phyloP scores from a whole-genome alignment of 2,329 filamentous ascomycete genomes.

The Didymella exigua region DNA sequence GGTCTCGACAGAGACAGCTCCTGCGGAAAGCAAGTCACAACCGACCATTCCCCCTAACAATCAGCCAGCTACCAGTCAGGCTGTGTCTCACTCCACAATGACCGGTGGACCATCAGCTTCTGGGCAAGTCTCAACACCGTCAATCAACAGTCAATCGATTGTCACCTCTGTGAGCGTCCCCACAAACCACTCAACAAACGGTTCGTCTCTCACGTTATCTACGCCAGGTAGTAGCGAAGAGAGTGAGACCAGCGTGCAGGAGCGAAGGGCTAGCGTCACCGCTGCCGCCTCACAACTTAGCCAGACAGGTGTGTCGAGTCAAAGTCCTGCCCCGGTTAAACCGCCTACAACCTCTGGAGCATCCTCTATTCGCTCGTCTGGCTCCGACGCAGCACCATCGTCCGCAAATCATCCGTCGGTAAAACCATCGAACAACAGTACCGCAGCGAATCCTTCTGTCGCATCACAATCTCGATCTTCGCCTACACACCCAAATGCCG shows the following conservation, averaged over 20 bases:
- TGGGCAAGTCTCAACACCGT: not conserved
- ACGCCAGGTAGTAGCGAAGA: not conserved
- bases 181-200: not conserved
- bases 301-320: not conserved
- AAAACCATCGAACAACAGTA: conserved; percentile 28
- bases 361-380: conserved; percentile 9
- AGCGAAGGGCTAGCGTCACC: not conserved
- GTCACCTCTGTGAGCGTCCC: not conserved
- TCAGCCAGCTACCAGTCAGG: not conserved
- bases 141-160: not conserved
- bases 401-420: conserved; percentile 15
- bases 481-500: conserved; percentile 54
- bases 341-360: conserved; percentile 10
- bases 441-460: conserved; percentile 20
- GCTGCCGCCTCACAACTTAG: conserved; percentile 2
- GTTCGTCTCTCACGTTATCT: not conserved
- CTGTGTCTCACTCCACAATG: not conserved
- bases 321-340: not conserved
- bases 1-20: not conserved
- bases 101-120: not conserved
- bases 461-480: conserved; percentile 36
- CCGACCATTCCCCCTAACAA: not conserved
- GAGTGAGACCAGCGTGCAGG: not conserved
- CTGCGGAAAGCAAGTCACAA: conserved; percentile 1
- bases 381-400: conserved; percentile 19